A percentile compares a stretch with the other conserved stretches of the same genome.
These are phyloP conservation scores for Westerdykella aurantiaca DNA, from an alignment of 2,329 filamentous ascomycete genomes.

Conservation along the genomic window DNA sequence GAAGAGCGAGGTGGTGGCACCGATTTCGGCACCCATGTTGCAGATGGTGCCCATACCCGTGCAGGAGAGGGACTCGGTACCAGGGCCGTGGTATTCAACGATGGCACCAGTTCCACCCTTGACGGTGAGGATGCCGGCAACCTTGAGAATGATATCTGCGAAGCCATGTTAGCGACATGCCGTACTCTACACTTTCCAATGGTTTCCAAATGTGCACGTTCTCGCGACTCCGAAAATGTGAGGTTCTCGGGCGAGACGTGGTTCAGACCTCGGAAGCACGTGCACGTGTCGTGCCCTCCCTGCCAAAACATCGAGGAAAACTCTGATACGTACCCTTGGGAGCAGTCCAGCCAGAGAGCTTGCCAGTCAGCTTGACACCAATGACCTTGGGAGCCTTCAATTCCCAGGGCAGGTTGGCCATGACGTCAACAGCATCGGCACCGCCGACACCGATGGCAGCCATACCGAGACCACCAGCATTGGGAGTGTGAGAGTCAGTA, in stretches of 20 bases:
- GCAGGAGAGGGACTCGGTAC: slow-evolving; percentile 65
- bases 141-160: slow-evolving; percentile 89
- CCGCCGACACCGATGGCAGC: slow-evolving; percentile 93
- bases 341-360: slow-evolving; percentile 83
- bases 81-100: slow-evolving; percentile 69
- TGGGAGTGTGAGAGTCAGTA: slow-evolving; percentile 96
- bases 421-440: slow-evolving; percentile 97
- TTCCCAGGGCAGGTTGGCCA: slow-evolving; percentile 96
- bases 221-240: too few relatives aligned
- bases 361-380: slow-evolving; percentile 88
- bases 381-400: slow-evolving; percentile 96
- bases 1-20: slow-evolving; percentile 90
- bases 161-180: slow-evolving; percentile 8
- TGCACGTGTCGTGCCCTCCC: too few relatives aligned
- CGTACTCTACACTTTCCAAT: too few relatives aligned
- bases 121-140: slow-evolving; percentile 92
- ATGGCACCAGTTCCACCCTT: slow-evolving; percentile 96
- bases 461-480: slow-evolving; percentile 94
- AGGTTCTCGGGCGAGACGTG: too few relatives aligned
- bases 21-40: slow-evolving; percentile 55
- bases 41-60: slow-evolving; percentile 86
- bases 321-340: slow-evolving; percentile 66
- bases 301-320: too few relatives aligned
- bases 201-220: too few relatives aligned
- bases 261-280: too few relatives aligned